Conservation (phyloP, 1,284 basidiomycete genomes). For the Uromyces viciae-fabae region DNA sequence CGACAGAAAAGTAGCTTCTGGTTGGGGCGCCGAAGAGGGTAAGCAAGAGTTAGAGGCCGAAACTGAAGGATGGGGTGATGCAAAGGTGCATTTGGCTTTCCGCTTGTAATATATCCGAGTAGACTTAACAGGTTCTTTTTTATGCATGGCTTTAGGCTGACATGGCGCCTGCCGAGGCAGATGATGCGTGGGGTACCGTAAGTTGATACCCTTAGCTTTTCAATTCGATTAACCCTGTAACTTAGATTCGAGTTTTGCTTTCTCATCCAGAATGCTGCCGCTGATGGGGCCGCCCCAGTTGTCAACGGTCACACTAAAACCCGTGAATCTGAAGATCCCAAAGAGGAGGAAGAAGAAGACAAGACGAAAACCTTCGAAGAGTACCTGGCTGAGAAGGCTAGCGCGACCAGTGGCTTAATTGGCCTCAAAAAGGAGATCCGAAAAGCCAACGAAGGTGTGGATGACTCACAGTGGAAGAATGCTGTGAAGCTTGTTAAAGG, state of each 20-base stretch:
- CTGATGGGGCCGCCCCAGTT: conserved; percentile 26
- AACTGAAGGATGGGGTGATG: conserved; percentile 43
- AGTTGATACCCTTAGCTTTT: not conserved
- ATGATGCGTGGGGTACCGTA: conserved; percentile 32
- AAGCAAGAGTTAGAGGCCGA: conserved; percentile 44
- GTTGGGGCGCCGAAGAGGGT: conserved; percentile 44
- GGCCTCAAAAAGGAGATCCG: conserved; percentile 31
- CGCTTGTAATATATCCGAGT: not conserved
- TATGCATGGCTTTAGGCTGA: conserved; percentile 13
- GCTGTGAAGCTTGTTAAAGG: conserved; percentile 34
- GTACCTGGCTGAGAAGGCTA: conserved; percentile 42
- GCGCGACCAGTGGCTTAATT: conserved; percentile 1
- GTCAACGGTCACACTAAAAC: conserved; percentile 18
- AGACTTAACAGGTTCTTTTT: not conserved
- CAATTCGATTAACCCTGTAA: not conserved
- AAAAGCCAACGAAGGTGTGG: conserved; percentile 42
- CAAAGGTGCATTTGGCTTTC: conserved; percentile 3
- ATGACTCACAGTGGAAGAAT: conserved; percentile 43
- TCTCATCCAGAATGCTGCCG: not conserved
- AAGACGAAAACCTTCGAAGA: conserved; percentile 44
- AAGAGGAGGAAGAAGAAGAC: conserved; percentile 40
- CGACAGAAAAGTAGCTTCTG: conserved; percentile 41
- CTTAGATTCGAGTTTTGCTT: too few species aligned
- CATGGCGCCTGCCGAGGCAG: conserved; percentile 18
- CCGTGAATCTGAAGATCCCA: not conserved